Evolutionary conservation across 306 rosid species (phyloP).

Genomic region (Lablab purpureus): DNA sequence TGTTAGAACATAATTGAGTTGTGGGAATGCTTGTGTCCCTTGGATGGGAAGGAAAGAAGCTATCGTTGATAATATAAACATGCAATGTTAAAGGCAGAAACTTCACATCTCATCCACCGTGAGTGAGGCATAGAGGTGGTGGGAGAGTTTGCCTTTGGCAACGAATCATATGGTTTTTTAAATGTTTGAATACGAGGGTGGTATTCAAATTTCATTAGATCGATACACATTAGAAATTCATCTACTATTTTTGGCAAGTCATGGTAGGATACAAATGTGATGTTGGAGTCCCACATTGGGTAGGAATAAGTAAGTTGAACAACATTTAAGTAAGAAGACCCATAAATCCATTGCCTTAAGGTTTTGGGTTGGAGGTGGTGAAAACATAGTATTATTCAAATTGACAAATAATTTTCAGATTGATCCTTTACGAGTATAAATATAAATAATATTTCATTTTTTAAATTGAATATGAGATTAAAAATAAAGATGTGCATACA

Average conservation of each 20-base stretch:
- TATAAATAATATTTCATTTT: too few species aligned
- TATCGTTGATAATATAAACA: constrained; percentile 39
- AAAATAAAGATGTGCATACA: too few species aligned
- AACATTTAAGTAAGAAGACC: too few species aligned
- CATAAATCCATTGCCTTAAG: too few species aligned
- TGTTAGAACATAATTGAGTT: constrained; percentile 34
- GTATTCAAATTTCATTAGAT: constrained; percentile 36
- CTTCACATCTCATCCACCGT: constrained; percentile 43
- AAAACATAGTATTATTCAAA: too few species aligned
- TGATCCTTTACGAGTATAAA: too few species aligned
- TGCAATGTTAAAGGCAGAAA: constrained; percentile 41
- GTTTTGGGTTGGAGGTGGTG: too few species aligned
- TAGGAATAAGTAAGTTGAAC: too few species aligned
- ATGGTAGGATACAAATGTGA: too few species aligned
- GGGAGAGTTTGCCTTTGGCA: constrained; percentile 35
- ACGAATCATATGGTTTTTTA: constrained; percentile 46
- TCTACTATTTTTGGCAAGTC: constrained; percentile 19
- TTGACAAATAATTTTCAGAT: too few species aligned
- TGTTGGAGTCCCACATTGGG: too few species aligned
- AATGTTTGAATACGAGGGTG: constrained; percentile 40
- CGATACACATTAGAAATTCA: constrained; percentile 33
- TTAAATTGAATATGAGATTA: too few species aligned
- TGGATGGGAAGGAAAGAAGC: constrained; percentile 52
- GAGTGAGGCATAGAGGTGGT: constrained; percentile 45
- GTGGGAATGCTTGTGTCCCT: constrained; percentile 47